Evolutionary conservation across 2,329 filamentous ascomycete species (phyloP).

Genomic region (Xylariaceae sp.): DNA sequence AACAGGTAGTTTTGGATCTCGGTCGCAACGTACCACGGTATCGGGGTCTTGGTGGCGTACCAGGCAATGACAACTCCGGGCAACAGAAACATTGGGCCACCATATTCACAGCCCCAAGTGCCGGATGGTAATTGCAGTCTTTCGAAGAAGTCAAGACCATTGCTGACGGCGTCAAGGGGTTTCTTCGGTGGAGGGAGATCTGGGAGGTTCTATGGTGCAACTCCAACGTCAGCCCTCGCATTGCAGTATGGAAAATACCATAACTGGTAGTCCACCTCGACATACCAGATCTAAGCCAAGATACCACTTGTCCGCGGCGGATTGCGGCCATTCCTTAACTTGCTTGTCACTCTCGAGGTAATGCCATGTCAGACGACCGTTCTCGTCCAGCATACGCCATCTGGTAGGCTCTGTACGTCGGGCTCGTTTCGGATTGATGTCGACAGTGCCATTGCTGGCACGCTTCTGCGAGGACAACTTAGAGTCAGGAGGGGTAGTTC

Average conservation of each 20-base stretch:
- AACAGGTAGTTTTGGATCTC: slow-evolving; percentile 94
- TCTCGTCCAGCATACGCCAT: slow-evolving; percentile 83
- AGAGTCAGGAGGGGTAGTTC: slow-evolving; percentile 9
- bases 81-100: slow-evolving; percentile 92
- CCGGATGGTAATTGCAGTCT: slow-evolving; percentile 84
- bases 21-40: slow-evolving; percentile 73
- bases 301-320: slow-evolving; percentile 83
- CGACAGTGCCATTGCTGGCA: slow-evolving; percentile 36
- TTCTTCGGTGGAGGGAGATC: slow-evolving; percentile 67
- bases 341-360: slow-evolving; percentile 77
- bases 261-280: neutral
- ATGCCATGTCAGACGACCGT: slow-evolving; percentile 89
- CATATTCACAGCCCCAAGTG: slow-evolving; percentile 97
- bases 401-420: slow-evolving; percentile 72
- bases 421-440: slow-evolving; percentile 40
- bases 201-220: slow-evolving; percentile 62
- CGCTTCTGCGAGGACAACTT: slow-evolving; percentile 39
- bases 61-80: slow-evolving; percentile 82
- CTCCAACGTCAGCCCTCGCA: slow-evolving; percentile 5
- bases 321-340: slow-evolving; percentile 77
- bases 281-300: slow-evolving; percentile 75
- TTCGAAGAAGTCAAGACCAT: slow-evolving; percentile 85
- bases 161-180: slow-evolving; percentile 73
- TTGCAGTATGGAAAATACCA: neutral
- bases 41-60: slow-evolving; percentile 85